Evolutionary conservation across 331 rosid species (phyloP), one percentile per base, ranked within the genome.

Genomic region (Acacia pycnantha): DNA sequence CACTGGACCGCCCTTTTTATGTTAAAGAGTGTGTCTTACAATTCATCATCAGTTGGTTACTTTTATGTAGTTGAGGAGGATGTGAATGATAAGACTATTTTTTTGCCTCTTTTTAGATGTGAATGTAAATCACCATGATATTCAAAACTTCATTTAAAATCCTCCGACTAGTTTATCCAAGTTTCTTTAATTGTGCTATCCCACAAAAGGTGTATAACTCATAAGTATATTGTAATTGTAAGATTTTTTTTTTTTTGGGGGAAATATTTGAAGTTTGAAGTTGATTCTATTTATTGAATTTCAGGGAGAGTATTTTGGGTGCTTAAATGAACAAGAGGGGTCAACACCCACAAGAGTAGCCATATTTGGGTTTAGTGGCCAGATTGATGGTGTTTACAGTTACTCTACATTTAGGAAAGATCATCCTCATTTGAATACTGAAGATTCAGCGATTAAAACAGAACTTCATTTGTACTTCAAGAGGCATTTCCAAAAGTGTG

Each of bases 251-350:
- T 35, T 59, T 68, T 70, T 1, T n/a, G n/a, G n/a, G n/a, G n/a
- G 6, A 59, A 65, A 37, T 40, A 31, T 56, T 3, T 24, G 26
- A 65, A 67, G 10, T 56, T 70, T 85, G 8, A 68, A 74, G 78
- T 73, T 61, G 71, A 70, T 70, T 77, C n/a, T 51, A 50, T 50
- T 43, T 70, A 24, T 4, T 58, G 44, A 29, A 51, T 76, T 70
- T 62, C 66, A 82, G 76, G 46, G 77, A 79, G 50, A 78, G 48
- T 31, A 12, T 31, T 72, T 70, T 37, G 76, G 59, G 56, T 29
- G 56, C 73, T 74, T 74, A 21, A 51, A 53, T 67, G 61, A 82
- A 56, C 77, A 67, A 69, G 48, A 26, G 41, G 59, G 43, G 53
- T 53, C 84, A 74, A 75, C 77, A 58, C 62, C 54, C 40, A 66